Percentiles rank a stretch among this genome's conserved stretches.
Evolutionary conservation across 2,329 filamentous ascomycete genomes (phyloP).

Genomic region (Exophiala calicioides): DNA sequence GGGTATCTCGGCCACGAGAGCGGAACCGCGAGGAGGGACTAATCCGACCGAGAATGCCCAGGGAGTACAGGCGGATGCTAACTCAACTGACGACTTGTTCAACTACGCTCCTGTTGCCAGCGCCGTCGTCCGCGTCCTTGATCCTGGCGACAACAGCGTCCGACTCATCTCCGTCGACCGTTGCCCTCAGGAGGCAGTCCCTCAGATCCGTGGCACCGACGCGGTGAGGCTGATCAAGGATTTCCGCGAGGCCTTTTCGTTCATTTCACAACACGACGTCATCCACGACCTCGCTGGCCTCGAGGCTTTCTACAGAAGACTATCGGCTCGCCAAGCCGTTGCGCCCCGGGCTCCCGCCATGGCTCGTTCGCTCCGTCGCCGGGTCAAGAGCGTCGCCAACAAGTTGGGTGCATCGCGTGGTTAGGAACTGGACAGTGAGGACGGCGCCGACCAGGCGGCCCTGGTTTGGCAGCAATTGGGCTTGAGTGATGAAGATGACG

Average conservation of each 20-base stretch:
- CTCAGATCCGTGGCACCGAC: slow-evolving; percentile 5
- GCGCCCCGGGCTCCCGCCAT: not conserved
- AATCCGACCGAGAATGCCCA: too few relatives aligned
- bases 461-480: slow-evolving; percentile 19
- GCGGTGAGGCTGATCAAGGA: slow-evolving; percentile 16
- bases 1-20: too few relatives aligned
- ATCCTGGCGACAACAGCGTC: slow-evolving; percentile 11
- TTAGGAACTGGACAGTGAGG: slow-evolving; percentile 8
- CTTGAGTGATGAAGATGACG: slow-evolving; percentile 18
- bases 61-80: not conserved
- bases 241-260: slow-evolving; percentile 11
- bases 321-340: not conserved
- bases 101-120: not conserved
- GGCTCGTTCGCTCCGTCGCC: not conserved
- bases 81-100: slow-evolving; percentile 2
- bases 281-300: slow-evolving; percentile 10
- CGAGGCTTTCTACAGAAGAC: slow-evolving; percentile 9
- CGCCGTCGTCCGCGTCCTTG: slow-evolving; percentile 12
- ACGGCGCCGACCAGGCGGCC: slow-evolving; percentile 13
- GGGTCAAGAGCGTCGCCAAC: not conserved
- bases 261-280: slow-evolving; percentile 1
- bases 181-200: not conserved
- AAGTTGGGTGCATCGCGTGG: too few relatives aligned
- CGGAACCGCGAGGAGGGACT: too few relatives aligned
- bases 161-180: slow-evolving; percentile 4